Evolutionary conservation across 371 early-diverging fungal genomes (phyloP).

Genomic region (Synchytrium microbalum): DNA sequence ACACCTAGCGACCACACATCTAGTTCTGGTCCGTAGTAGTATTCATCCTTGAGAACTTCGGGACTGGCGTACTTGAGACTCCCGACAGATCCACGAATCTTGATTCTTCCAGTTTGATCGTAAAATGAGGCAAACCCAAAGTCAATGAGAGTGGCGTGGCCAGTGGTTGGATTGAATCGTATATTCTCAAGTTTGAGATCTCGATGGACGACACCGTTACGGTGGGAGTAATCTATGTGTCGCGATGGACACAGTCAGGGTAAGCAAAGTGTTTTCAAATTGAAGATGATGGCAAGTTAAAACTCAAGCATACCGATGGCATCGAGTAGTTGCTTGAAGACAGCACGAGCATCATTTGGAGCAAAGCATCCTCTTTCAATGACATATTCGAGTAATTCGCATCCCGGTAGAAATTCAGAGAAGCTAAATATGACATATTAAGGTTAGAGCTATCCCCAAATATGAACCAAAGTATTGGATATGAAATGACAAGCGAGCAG

Average conservation of each 20-base stretch:
- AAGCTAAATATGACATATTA: too few species aligned
- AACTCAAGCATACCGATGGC: background rate
- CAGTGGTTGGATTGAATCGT: constrained; percentile 46
- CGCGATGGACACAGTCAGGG: background rate
- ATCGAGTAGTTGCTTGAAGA: background rate
- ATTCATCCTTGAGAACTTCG: constrained; percentile 68
- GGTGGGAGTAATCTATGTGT: background rate
- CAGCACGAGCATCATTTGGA: background rate
- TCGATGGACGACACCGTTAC: constrained; percentile 17
- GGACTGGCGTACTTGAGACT: constrained; percentile 66
- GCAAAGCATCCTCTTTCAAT: too few species aligned
- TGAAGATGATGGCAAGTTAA: background rate
- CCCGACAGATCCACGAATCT: constrained; percentile 25
- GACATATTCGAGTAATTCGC: too few species aligned
- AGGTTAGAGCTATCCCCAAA: too few species aligned
- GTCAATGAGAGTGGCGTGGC: constrained; percentile 61
- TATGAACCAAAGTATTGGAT: too few species aligned
- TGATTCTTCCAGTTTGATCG: constrained; percentile 37
- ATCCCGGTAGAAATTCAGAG: too few species aligned
- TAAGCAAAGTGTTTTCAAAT: too few species aligned
- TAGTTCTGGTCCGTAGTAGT: constrained; percentile 79
- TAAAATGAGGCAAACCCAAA: constrained; percentile 86
- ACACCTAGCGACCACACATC: constrained; percentile 91
- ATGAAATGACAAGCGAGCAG: too few species aligned
- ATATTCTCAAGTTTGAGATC: constrained; percentile 94